Conservation (phyloP, 768 basidiomycete genomes). For the Candolleomyces aberdarensis region DNA sequence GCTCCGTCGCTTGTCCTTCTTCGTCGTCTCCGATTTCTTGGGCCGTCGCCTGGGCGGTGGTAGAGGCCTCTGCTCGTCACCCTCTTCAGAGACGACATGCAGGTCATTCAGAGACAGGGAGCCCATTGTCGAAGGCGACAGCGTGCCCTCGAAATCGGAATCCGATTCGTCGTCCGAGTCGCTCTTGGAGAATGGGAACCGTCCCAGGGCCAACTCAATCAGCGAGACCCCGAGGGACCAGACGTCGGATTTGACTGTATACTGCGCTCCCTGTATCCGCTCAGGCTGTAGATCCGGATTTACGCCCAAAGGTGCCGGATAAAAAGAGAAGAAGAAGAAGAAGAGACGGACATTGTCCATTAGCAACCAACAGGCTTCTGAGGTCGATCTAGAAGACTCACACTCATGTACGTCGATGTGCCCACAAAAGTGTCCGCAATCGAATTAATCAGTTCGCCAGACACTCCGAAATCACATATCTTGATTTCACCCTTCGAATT, state of each 20-base stretch:
- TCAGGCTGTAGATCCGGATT: constrained; percentile 66
- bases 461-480: constrained; percentile 99
- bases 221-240: constrained; percentile 98
- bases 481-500: constrained; percentile 97
- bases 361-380: neutral
- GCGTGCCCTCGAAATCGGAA: constrained; percentile 74
- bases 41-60: constrained; percentile 28
- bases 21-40: constrained; percentile 32
- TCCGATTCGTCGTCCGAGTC: constrained; percentile 27
- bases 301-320: neutral
- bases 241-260: constrained; percentile 98
- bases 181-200: constrained; percentile 91
- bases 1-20: constrained; percentile 84
- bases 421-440: constrained; percentile 99
- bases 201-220: constrained; percentile 94
- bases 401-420: constrained; percentile 99
- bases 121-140: constrained; percentile 67
- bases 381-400: constrained; percentile 40
- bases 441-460: constrained; percentile 97
- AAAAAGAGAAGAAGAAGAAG: constrained; percentile 11
- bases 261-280: constrained; percentile 97
- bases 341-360: neutral
- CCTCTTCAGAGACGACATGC: constrained; percentile 6
- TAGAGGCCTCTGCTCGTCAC: neutral
- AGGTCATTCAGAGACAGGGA: constrained; percentile 45